Evolutionary conservation across 2,329 filamentous ascomycete genomes (phyloP).

Genomic region (Chalaropsis thielavioides): DNA sequence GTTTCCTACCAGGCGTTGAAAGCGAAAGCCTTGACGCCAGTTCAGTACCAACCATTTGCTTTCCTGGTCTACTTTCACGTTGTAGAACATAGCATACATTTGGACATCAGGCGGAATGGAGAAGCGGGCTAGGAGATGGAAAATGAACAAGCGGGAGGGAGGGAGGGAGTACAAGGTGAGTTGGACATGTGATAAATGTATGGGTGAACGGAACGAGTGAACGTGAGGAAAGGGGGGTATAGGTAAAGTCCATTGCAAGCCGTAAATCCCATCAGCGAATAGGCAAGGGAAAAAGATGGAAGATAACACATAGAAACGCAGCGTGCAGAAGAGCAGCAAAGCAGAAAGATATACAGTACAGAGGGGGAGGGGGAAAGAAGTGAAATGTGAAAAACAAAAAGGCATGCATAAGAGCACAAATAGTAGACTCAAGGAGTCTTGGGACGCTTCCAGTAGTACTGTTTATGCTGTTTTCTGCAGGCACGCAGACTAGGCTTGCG

Average conservation of each 20-base stretch:
- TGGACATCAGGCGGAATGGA: neutral
- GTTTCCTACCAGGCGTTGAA: neutral
- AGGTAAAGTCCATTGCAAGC: neutral
- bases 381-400: neutral
- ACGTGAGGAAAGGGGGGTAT: neutral
- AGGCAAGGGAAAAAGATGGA: neutral
- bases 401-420: neutral
- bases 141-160: neutral
- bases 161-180: neutral
- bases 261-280: neutral
- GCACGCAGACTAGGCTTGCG: conserved; percentile 77
- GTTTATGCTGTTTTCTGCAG: conserved; percentile 92
- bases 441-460: conserved; percentile 57
- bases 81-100: neutral
- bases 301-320: neutral
- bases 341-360: conserved; percentile 7
- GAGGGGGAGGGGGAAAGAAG: neutral
- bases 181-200: neutral
- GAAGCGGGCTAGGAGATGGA: neutral
- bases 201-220: too few species aligned
- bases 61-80: neutral
- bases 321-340: neutral
- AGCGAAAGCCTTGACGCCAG: neutral
- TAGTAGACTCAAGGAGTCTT: conserved; percentile 37
- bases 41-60: neutral